A percentile compares a stretch with the other conserved stretches of the same genome.
phyloP scores from a whole-genome alignment of 192 early-diverging fungal genomes.

The Coemansia sp. region DNA sequence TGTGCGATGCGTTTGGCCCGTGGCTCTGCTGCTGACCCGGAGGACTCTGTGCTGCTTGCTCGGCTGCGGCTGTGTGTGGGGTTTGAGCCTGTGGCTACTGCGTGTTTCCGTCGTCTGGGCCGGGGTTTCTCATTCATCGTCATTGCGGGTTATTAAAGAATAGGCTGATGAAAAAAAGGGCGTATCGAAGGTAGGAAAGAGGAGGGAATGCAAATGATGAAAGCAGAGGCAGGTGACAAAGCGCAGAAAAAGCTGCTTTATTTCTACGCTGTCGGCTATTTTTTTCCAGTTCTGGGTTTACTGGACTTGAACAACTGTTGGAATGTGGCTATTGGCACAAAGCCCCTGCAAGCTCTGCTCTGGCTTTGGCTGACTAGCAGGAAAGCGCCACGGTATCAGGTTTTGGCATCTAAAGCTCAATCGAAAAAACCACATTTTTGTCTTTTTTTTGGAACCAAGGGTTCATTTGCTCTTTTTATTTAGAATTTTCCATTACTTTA shows the following conservation, averaged over 20 bases:
- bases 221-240: too few relatives aligned
- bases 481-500: neutral
- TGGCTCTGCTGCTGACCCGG: neutral
- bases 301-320: too few relatives aligned
- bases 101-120: constrained; percentile 3
- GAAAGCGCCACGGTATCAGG: too few relatives aligned
- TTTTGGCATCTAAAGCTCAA: too few relatives aligned
- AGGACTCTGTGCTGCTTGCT: neutral
- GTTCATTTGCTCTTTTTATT: neutral
- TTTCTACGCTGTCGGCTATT: too few relatives aligned
- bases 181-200: neutral
- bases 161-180: neutral
- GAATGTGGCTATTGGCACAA: too few relatives aligned
- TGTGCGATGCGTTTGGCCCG: constrained; percentile 39
- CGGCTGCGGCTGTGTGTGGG: constrained; percentile 6
- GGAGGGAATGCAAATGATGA: neutral
- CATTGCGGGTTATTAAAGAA: neutral
- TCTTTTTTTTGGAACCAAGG: neutral
- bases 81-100: neutral
- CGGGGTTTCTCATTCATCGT: constrained; percentile 1
- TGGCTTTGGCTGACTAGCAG: too few relatives aligned
- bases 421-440: neutral
- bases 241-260: too few relatives aligned
- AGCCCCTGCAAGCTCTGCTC: too few relatives aligned
- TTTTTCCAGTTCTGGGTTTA: too few relatives aligned